These are phyloP conservation scores for Rhizopogon vesiculosus DNA, from an alignment of 768 basidiomycete genomes.

Conservation along the genomic window DNA sequence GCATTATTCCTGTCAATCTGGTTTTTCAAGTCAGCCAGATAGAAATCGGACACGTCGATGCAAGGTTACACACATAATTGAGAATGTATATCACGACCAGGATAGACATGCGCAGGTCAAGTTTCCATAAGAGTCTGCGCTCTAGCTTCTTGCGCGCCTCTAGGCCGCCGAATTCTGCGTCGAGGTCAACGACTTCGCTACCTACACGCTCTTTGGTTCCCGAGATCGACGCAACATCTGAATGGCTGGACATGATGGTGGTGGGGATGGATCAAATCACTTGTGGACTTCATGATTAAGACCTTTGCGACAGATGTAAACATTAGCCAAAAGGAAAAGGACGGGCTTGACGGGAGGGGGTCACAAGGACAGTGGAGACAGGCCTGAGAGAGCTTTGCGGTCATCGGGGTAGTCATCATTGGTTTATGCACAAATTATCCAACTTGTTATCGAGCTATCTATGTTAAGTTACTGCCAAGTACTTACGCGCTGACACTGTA, in stretches of 20 bases:
- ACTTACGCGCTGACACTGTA: no score
- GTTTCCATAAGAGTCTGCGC: slow-evolving; percentile 46
- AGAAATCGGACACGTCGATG: background rate
- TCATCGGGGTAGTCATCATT: background rate
- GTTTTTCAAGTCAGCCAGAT: background rate
- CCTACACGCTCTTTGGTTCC: slow-evolving; percentile 3
- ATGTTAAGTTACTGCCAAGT: no score
- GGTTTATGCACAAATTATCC: background rate
- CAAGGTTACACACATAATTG: slow-evolving; percentile 25
- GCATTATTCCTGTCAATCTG: slow-evolving; percentile 72
- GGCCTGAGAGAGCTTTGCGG: background rate
- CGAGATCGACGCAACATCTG: slow-evolving; percentile 1
- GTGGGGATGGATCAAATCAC: background rate
- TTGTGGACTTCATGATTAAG: background rate
- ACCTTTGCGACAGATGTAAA: background rate
- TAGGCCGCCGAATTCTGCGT: slow-evolving; percentile 45
- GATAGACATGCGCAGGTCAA: slow-evolving; percentile 55
- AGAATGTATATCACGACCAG: slow-evolving; percentile 37
- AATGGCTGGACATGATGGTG: slow-evolving; percentile 9
- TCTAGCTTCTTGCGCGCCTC: slow-evolving; percentile 46
- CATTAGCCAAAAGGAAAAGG: background rate
- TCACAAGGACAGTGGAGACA: background rate
- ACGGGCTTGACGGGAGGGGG: background rate
- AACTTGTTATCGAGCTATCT: no score
- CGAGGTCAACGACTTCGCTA: slow-evolving; percentile 11